phyloP scores from a whole-genome alignment of 805 yeast species.

The Wickerhamomyces mucosus region DNA sequence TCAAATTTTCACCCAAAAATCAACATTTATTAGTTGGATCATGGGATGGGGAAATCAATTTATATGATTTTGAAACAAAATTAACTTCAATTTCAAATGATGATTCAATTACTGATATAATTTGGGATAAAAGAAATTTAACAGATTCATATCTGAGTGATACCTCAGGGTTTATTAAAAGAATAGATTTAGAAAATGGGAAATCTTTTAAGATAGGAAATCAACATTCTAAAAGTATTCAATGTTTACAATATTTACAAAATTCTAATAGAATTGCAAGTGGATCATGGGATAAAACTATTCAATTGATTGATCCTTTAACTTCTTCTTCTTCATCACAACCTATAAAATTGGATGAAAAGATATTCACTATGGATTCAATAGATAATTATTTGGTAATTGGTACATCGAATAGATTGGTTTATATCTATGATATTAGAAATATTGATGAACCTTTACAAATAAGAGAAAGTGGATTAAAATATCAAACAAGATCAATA shows the following conservation, averaged over 20 bases:
- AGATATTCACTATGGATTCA: constrained; percentile 56
- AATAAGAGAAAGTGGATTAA: constrained; percentile 53
- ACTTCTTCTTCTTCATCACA: constrained; percentile 3
- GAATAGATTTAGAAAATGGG: too few species aligned
- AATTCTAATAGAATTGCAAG: constrained; percentile 32
- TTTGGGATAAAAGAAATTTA: constrained; percentile 13
- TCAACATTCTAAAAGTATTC: constrained; percentile 33
- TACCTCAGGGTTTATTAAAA: too few species aligned
- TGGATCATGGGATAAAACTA: constrained; percentile 49
- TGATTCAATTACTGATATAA: constrained; percentile 12
- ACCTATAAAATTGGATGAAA: constrained; percentile 27
- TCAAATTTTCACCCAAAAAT: constrained; percentile 27
- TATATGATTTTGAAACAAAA: too few species aligned
- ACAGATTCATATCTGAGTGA: too few species aligned
- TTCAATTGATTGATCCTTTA: constrained; percentile 8
- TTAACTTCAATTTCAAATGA: constrained; percentile 8
- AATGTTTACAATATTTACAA: constrained; percentile 16
- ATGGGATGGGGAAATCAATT: constrained; percentile 45
- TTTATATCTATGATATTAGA: constrained; percentile 50
- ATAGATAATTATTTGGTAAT: constrained; percentile 36
- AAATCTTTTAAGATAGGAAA: too few species aligned
- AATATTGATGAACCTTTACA: constrained; percentile 35
- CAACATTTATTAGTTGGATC: constrained; percentile 39
- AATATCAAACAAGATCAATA: constrained; percentile 52
- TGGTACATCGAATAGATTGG: constrained; percentile 42